Conservation (phyloP, 371 early-diverging fungal genomes). For the Fennellomyces sp. region DNA sequence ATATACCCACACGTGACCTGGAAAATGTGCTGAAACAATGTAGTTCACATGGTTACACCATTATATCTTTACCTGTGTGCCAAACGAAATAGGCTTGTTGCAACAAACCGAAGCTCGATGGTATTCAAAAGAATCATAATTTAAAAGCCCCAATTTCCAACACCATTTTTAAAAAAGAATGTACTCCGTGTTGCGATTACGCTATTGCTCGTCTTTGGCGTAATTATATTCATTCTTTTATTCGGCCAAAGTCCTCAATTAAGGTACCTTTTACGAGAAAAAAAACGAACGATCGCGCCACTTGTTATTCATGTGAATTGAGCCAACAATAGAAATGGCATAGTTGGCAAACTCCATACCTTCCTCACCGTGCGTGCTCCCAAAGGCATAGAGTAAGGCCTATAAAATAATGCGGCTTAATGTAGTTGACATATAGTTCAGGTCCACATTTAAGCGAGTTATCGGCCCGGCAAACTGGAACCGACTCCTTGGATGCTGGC, state of each 20-base stretch:
- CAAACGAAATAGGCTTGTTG: neutral
- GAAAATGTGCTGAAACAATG: too few species aligned
- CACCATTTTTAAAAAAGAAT: conserved; percentile 14
- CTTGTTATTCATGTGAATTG: conserved; percentile 13
- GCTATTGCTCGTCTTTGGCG: conserved; percentile 27
- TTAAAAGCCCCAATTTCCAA: neutral
- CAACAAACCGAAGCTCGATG: too few species aligned
- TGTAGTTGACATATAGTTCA: conserved; percentile 13
- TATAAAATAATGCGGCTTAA: neutral
- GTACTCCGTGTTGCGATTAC: conserved; percentile 20
- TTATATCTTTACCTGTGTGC: neutral
- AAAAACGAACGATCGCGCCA: neutral
- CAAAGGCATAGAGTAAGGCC: conserved; percentile 24
- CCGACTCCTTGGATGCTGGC: conserved; percentile 27
- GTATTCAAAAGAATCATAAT: too few species aligned
- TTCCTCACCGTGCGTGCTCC: conserved; percentile 31
- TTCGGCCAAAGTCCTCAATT: conserved; percentile 48
- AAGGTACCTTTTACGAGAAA: conserved; percentile 10
- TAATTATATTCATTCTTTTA: conserved; percentile 36
- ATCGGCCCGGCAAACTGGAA: conserved; percentile 27
- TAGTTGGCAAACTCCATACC: conserved; percentile 31
- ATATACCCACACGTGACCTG: too few species aligned
- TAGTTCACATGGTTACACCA: too few species aligned
- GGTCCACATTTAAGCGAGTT: conserved; percentile 12
- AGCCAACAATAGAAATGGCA: conserved; percentile 27